Evolutionary conservation across 108 stramenopile species (phyloP).

Genomic region (Nitzschia putrida): DNA sequence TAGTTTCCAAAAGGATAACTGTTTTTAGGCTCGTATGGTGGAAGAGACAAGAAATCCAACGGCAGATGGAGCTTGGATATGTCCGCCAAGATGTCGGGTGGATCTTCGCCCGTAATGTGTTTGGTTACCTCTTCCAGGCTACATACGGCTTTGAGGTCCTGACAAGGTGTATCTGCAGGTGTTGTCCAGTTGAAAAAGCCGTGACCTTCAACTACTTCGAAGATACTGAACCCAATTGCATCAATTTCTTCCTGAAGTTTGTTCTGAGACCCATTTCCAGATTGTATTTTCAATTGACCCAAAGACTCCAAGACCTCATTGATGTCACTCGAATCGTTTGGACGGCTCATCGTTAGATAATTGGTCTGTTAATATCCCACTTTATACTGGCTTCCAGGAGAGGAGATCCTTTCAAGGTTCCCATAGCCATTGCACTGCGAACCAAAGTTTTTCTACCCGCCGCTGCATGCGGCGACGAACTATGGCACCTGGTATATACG

Average conservation of each 20-base stretch:
- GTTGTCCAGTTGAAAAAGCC: conserved; percentile 3
- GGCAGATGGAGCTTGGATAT: neutral
- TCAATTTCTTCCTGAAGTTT: neutral
- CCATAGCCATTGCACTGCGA: too few relatives aligned
- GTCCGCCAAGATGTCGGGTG: neutral
- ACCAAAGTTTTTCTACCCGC: too few relatives aligned
- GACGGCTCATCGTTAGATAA: too few relatives aligned
- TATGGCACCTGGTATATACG: too few relatives aligned
- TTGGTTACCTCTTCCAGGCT: neutral
- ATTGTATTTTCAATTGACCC: too few relatives aligned
- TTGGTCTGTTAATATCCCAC: too few relatives aligned
- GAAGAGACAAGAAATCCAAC: neutral
- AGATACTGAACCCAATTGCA: conserved; percentile 2
- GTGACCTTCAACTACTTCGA: neutral
- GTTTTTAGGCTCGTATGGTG: neutral
- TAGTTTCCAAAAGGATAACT: neutral
- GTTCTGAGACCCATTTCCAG: too few relatives aligned
- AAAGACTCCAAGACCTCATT: too few relatives aligned
- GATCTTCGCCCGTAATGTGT: neutral
- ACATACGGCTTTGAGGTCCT: neutral
- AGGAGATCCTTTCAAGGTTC: too few relatives aligned
- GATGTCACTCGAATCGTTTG: too few relatives aligned
- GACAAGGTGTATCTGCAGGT: neutral
- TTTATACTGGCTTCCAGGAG: too few relatives aligned
- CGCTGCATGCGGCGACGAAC: too few relatives aligned